Conservation (phyloP, 2,329 filamentous ascomycete species). For the Paraphaeosphaeria minitans region DNA sequence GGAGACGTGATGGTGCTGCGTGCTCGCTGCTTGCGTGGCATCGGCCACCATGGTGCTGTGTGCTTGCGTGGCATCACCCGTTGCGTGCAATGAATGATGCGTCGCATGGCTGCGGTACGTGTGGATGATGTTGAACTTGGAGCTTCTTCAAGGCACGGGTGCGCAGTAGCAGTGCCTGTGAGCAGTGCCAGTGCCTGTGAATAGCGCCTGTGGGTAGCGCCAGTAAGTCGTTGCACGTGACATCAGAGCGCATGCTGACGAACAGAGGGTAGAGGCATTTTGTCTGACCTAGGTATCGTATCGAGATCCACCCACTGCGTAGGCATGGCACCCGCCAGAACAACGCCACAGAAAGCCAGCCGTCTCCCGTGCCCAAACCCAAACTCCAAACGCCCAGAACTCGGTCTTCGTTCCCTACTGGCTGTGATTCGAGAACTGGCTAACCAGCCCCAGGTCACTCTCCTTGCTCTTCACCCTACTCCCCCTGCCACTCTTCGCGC, state of each 20-base stretch:
- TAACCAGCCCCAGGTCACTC: not conserved
- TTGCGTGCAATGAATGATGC: too few species aligned
- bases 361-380: not conserved
- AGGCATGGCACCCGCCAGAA: too few species aligned
- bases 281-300: too few species aligned
- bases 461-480: not conserved
- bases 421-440: not conserved
- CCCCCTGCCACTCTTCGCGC: not conserved
- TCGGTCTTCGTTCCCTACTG: not conserved
- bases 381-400: not conserved
- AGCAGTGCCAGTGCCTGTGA: too few species aligned
- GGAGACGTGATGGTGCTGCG: not conserved
- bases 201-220: too few species aligned
- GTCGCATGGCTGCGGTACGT: not conserved
- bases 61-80: constrained; percentile 1
- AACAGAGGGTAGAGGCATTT: too few species aligned
- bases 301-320: too few species aligned
- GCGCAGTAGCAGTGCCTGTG: too few species aligned
- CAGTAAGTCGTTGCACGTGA: too few species aligned
- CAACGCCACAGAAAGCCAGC: not conserved
- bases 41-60: not conserved
- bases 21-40: constrained; percentile 7
- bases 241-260: too few species aligned
- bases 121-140: too few species aligned
- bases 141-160: too few species aligned